Percentiles rank a stretch among this genome's conserved stretches.
phyloP scores from a whole-genome alignment of 176 grass and related monocot species.

The Aegilops sharonensis region DNA sequence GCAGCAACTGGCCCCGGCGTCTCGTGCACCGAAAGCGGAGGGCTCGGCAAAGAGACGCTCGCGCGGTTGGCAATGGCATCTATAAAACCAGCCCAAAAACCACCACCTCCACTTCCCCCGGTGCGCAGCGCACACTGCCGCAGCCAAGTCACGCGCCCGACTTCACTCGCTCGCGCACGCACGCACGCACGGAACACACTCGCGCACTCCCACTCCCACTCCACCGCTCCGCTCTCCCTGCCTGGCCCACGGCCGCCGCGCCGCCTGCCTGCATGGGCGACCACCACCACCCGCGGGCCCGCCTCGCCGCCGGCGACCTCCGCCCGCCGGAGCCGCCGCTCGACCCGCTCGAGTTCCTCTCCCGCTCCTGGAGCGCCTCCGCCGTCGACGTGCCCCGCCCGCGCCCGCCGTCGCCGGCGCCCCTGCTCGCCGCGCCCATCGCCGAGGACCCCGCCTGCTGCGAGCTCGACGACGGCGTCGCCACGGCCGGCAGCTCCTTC shows the following conservation, averaged over 20 bases:
- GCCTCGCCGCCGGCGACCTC: conserved; percentile 30
- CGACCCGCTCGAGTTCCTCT: conserved; percentile 89
- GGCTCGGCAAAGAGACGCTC: not conserved
- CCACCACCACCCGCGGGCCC: conserved; percentile 13
- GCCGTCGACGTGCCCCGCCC: conserved; percentile 47
- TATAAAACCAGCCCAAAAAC: not conserved
- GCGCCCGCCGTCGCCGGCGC: conserved; percentile 26
- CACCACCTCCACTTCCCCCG: not conserved
- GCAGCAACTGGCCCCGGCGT: too few species aligned
- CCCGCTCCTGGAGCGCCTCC: conserved; percentile 86
- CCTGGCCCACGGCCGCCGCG: not conserved
- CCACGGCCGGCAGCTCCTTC: conserved; percentile 74
- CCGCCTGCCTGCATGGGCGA: conserved; percentile 37
- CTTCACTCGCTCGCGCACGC: not conserved
- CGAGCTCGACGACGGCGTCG: conserved; percentile 56
- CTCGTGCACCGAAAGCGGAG: not conserved
- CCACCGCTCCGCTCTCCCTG: not conserved
- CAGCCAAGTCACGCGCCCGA: not conserved
- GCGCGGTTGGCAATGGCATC: not conserved
- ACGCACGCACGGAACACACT: not conserved
- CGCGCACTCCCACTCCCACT: not conserved
- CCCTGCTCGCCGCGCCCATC: conserved; percentile 40
- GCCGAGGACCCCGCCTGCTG: conserved; percentile 62
- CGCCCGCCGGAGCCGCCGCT: conserved; percentile 56
- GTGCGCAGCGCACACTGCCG: not conserved